Base-by-base conservation (phyloP, 352 stramenopile genomes). In the Globisporangium parvum region DNA sequence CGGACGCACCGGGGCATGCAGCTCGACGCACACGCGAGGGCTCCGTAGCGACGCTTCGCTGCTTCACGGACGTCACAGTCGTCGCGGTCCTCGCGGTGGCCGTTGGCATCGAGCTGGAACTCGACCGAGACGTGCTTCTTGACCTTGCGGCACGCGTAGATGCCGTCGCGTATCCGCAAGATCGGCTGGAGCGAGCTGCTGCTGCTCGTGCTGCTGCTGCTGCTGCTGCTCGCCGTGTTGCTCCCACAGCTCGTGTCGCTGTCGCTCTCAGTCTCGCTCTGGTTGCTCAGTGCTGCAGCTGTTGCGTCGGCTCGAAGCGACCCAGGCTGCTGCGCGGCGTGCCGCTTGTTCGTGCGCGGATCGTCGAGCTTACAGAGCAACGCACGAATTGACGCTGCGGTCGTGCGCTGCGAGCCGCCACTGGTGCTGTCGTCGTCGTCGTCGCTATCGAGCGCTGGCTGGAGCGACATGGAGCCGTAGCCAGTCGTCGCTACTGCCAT, bases 231-330 rank as follows among this genome's bases (percentile, higher is more conserved):
- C 31, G 52, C 35, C 12, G 66, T 57, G 56, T 57, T 59, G 56
- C 50, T 51, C 9, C 69, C 71, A 56, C 65, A 83, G 54, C 75
- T 85, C 2, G 71, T 71, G 60, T 91, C 80, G 41, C 80, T 91
- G 54, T 91, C 80, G 65, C 80, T 91, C 42, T 91, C 80, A 3
- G 80, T 91, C 64, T 91, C 80, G 60, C 80, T 91, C 51, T 88
- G 77, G 53, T 73, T 79, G 47, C 47, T 76, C 26, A 28, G 26
- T 28, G 26, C 26, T 5, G 50, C 59, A 47, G 53, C 26, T 50
- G 42, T 18, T 39, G 39, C 50, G 50, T 12, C 15, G 62, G 49
- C 18, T 24, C 17, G 2, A 11, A n/a, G 15, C 12, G 37, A n/a
- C 6, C 10, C 31, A 11, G 48, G 68, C 46, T 33, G 45, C 8